Conservation (phyloP, 768 basidiomycete genomes). For the Trametes maxima region DNA sequence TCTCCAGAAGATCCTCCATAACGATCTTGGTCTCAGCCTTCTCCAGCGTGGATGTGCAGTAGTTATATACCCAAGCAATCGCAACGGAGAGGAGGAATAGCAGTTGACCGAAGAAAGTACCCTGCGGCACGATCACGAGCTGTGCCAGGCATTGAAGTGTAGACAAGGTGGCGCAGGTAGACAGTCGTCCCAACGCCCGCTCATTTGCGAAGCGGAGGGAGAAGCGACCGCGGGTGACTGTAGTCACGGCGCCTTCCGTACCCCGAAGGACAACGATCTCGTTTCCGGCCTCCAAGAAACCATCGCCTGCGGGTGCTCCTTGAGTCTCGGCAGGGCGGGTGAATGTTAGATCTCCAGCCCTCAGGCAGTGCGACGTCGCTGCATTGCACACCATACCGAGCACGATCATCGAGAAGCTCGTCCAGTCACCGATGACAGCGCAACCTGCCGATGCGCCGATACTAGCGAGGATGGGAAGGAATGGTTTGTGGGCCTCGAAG, state of each 20-base stretch:
- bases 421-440: constrained; percentile 15
- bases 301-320: constrained; percentile 16
- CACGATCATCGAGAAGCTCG: constrained; percentile 10
- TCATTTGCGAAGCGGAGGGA: constrained; percentile 7
- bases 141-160: constrained; percentile 16
- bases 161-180: not conserved
- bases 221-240: constrained; percentile 20
- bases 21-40: constrained; percentile 5
- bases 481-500: constrained; percentile 4
- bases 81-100: constrained; percentile 16
- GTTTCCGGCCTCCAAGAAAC: constrained; percentile 11
- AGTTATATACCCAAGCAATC: constrained; percentile 17
- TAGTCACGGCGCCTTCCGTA: constrained; percentile 5
- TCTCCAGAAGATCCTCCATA: constrained; percentile 7
- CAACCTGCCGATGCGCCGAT: constrained; percentile 12
- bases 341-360: constrained; percentile 15
- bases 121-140: constrained; percentile 20
- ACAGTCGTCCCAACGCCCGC: not conserved
- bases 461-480: constrained; percentile 18
- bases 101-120: constrained; percentile 15
- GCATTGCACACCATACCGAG: constrained; percentile 15
- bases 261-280: constrained; percentile 17
- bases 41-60: constrained; percentile 3
- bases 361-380: not conserved
- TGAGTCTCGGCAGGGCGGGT: constrained; percentile 1